Percentiles rank a stretch among this genome's conserved stretches.
Evolutionary conservation across 1,284 basidiomycete genomes (phyloP).

Genomic region (Takashimella koratensis): DNA sequence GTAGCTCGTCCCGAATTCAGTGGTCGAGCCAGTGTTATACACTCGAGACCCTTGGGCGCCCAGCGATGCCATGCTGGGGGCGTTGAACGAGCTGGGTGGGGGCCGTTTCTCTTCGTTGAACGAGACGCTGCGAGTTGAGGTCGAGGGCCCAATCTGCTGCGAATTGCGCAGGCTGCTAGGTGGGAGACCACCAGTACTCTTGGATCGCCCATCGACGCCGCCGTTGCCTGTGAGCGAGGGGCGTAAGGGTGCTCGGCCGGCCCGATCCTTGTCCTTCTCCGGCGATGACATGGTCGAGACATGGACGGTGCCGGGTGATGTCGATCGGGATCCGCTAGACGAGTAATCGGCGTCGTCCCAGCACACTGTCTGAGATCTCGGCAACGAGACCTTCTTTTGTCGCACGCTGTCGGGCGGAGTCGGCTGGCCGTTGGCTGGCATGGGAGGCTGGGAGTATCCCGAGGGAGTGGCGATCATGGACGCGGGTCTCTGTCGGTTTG

Average conservation of each 20-base stretch:
- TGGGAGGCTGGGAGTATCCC: not conserved
- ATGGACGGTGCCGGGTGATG: not conserved
- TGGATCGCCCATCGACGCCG: not conserved
- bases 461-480: conserved; percentile 2
- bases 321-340: not conserved
- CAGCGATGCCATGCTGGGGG: conserved; percentile 7
- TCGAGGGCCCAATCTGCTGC: conserved; percentile 4
- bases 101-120: conserved; percentile 14
- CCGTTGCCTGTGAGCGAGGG: not conserved
- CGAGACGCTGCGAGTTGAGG: conserved; percentile 16
- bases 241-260: not conserved
- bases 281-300: not conserved
- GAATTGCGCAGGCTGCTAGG: conserved; percentile 19
- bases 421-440: conserved; percentile 6
- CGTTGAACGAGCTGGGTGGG: conserved; percentile 13
- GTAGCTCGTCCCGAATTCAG: conserved; percentile 9
- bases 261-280: conserved; percentile 1
- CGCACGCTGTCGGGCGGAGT: conserved; percentile 6
- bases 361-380: conserved; percentile 41
- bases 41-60: conserved; percentile 7
- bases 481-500: not conserved
- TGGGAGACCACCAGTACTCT: conserved; percentile 1
- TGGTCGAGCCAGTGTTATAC: conserved; percentile 9
- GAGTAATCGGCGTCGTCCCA: conserved; percentile 43
- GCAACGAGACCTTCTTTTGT: conserved; percentile 7